These are phyloP conservation scores for Stellera chamaejasme DNA, from an alignment of 345 rosid species.

Conservation along the genomic window DNA sequence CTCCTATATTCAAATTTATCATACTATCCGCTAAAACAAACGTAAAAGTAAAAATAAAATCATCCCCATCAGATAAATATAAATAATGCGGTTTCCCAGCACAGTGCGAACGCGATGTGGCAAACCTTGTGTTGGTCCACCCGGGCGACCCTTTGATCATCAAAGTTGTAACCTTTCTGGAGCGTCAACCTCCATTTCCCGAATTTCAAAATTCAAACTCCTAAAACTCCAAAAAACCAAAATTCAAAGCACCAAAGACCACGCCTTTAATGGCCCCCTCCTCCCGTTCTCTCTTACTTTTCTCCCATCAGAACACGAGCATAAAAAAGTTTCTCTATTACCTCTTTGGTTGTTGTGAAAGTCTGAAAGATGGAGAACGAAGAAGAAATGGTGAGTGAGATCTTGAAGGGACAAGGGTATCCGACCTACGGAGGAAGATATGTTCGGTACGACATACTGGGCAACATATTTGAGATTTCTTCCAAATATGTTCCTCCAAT, in stretches of 20 bases:
- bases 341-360: constrained; percentile 20
- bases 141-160: no score
- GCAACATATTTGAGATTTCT: constrained; percentile 56
- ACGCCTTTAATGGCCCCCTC: constrained; percentile 6
- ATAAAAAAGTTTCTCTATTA: neutral
- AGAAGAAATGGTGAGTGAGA: constrained; percentile 14
- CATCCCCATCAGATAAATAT: no score
- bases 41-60: no score
- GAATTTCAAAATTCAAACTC: constrained; percentile 22
- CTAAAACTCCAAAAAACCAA: constrained; percentile 1
- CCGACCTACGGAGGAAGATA: constrained; percentile 38
- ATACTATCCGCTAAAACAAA: no score
- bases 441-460: constrained; percentile 53
- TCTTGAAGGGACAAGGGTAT: constrained; percentile 10
- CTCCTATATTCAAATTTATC: no score
- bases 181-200: constrained; percentile 6
- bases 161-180: neutral
- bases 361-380: constrained; percentile 40
- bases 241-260: constrained; percentile 9
- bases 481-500: constrained; percentile 81
- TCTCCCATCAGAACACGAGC: constrained; percentile 5
- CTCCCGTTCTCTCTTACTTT: constrained; percentile 10
- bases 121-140: no score
- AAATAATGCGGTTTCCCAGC: no score
- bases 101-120: no score